A percentile compares a stretch with the other conserved stretches of the same genome.
These are phyloP conservation scores for Danielozyma ontarioensis DNA, from an alignment of 805 yeast genomes.

Conservation along the genomic window DNA sequence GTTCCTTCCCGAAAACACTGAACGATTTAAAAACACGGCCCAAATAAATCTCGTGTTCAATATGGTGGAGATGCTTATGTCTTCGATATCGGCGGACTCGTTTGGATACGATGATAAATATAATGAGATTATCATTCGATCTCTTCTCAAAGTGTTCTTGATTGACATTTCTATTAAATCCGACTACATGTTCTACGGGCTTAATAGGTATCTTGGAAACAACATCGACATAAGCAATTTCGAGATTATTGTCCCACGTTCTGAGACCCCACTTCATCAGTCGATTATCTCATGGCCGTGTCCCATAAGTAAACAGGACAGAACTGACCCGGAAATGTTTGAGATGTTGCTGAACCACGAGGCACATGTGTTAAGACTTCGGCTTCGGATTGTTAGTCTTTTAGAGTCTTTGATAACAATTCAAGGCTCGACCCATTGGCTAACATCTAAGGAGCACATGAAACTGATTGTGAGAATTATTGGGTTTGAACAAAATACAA, in stretches of 20 bases:
- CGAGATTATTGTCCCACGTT: constrained; percentile 27
- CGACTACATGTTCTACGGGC: constrained; percentile 46
- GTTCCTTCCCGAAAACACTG: constrained; percentile 47
- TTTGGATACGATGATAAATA: constrained; percentile 17
- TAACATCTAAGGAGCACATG: constrained; percentile 34
- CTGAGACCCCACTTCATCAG: constrained; percentile 3
- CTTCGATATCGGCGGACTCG: constrained; percentile 30
- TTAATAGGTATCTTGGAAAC: constrained; percentile 51
- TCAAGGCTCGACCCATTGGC: constrained; percentile 16
- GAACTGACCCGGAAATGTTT: constrained; percentile 5
- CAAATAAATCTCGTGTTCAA: constrained; percentile 49
- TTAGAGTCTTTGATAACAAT: constrained; percentile 42
- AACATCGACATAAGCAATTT: constrained; percentile 39
- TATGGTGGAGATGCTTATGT: constrained; percentile 47
- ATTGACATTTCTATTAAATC: constrained; percentile 37
- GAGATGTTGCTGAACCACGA: constrained; percentile 35
- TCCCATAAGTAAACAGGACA: constrained; percentile 3
- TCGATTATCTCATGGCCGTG: constrained; percentile 6
- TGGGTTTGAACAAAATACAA: constrained; percentile 44
- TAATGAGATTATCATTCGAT: constrained; percentile 13
- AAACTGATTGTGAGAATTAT: constrained; percentile 38
- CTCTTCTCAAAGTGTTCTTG: constrained; percentile 31
- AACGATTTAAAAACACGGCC: constrained; percentile 26
- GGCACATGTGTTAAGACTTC: constrained; percentile 36
- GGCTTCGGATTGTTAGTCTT: constrained; percentile 41